Conservation (phyloP, 768 basidiomycete genomes). For the Clitopilus passeckerianus region DNA sequence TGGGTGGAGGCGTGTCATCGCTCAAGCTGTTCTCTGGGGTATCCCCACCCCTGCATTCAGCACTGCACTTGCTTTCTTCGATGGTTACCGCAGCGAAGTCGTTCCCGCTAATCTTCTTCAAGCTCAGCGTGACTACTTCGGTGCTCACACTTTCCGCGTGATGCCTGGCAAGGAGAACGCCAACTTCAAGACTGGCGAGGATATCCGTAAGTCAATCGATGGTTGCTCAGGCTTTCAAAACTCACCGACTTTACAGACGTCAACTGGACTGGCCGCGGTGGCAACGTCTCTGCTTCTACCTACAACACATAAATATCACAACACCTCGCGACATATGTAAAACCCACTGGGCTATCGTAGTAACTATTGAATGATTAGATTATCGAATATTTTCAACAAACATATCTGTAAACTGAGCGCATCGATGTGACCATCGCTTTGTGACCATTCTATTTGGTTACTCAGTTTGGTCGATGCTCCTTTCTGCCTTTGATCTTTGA, state of each 20-base stretch:
- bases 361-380: constrained; percentile 3
- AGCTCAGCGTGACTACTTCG: constrained; percentile 99
- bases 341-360: constrained; percentile 2
- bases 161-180: constrained; percentile 88
- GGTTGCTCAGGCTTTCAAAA: neutral
- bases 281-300: constrained; percentile 85
- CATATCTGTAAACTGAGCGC: neutral
- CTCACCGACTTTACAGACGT: constrained; percentile 50
- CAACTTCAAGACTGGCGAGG: constrained; percentile 71
- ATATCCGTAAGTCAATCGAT: constrained; percentile 68
- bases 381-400: neutral
- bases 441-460: neutral
- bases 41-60: constrained; percentile 97
- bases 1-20: constrained; percentile 96
- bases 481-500: constrained; percentile 21
- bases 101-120: constrained; percentile 94
- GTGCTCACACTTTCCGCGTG: constrained; percentile 97
- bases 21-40: constrained; percentile 96
- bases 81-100: constrained; percentile 95
- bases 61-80: constrained; percentile 97
- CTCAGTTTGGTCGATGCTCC: neutral
- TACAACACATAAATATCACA: constrained; percentile 51
- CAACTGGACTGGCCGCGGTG: constrained; percentile 99
- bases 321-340: neutral
- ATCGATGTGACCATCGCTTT: neutral